These are phyloP conservation scores for Trypanosoma grayi DNA, from an alignment of 208 protist genomes.

Conservation along the genomic window DNA sequence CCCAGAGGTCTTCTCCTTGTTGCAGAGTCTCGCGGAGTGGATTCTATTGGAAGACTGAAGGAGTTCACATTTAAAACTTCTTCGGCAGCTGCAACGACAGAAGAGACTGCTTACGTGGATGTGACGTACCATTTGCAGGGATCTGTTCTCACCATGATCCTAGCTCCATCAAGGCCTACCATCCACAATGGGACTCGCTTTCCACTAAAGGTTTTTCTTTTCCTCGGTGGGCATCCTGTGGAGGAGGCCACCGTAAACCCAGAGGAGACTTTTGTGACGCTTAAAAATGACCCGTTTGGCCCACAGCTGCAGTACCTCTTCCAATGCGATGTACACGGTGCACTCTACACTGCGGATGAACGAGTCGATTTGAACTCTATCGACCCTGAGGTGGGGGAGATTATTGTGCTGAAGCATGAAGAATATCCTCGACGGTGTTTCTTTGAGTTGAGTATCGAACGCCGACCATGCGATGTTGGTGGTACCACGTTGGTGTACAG, in stretches of 20 bases:
- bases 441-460: constrained; percentile 28
- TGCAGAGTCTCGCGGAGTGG: constrained; percentile 16
- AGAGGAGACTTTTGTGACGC: constrained; percentile 12
- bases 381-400: constrained; percentile 7
- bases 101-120: constrained; percentile 18
- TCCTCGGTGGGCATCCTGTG: constrained; percentile 3
- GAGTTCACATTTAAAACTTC: constrained; percentile 24
- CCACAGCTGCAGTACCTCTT: constrained; percentile 12
- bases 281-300: constrained; percentile 24
- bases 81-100: too few relatives aligned
- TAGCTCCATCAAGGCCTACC: constrained; percentile 13
- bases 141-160: constrained; percentile 14
- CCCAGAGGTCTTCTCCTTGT: constrained; percentile 3
- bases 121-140: constrained; percentile 25
- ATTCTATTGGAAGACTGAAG: constrained; percentile 25
- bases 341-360: constrained; percentile 15
- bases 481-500: not conserved
- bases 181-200: constrained; percentile 29
- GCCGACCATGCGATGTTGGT: not conserved
- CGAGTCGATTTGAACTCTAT: constrained; percentile 7
- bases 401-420: constrained; percentile 27
- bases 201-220: constrained; percentile 12
- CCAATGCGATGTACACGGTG: constrained; percentile 9
- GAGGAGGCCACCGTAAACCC: constrained; percentile 13
- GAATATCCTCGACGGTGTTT: constrained; percentile 20